A percentile compares a stretch with the other conserved stretches of the same genome.
phyloP scores from a whole-genome alignment of 139 green algal species.

The Klebsormidium nitens region DNA sequence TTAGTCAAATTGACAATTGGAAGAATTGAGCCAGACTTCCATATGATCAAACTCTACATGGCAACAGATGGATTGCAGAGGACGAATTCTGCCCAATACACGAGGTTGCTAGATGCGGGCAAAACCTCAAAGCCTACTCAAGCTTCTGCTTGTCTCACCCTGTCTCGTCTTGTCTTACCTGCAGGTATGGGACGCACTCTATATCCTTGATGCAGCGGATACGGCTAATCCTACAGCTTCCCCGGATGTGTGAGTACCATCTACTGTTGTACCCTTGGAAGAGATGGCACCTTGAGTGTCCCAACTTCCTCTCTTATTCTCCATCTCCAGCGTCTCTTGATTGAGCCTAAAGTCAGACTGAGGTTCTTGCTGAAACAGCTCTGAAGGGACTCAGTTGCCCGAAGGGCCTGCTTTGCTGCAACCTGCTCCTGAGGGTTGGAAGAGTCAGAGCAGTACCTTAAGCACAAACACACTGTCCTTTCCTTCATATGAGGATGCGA shows the following conservation, averaged over 20 bases:
- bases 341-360: conserved; percentile 1
- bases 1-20: too few relatives aligned
- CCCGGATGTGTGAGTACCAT: conserved; percentile 5
- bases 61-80: background rate
- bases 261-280: background rate
- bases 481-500: background rate
- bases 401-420: background rate
- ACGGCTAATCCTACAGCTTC: conserved; percentile 1
- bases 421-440: conserved; percentile 27
- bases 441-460: conserved; percentile 4
- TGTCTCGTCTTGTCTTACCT: background rate
- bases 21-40: background rate
- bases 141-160: background rate
- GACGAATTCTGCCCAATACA: background rate
- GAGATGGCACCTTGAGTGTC: too few relatives aligned
- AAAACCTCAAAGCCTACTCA: background rate
- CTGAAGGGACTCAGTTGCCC: background rate
- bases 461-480: background rate
- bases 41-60: background rate
- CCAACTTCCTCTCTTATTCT: too few relatives aligned
- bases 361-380: background rate
- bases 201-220: conserved; percentile 23
- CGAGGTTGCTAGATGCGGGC: background rate
- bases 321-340: too few relatives aligned
- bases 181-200: conserved; percentile 29